Evolutionary conservation across 176 grass and related monocot species (phyloP).

Genomic region (Rhynchospora tenuis): DNA sequence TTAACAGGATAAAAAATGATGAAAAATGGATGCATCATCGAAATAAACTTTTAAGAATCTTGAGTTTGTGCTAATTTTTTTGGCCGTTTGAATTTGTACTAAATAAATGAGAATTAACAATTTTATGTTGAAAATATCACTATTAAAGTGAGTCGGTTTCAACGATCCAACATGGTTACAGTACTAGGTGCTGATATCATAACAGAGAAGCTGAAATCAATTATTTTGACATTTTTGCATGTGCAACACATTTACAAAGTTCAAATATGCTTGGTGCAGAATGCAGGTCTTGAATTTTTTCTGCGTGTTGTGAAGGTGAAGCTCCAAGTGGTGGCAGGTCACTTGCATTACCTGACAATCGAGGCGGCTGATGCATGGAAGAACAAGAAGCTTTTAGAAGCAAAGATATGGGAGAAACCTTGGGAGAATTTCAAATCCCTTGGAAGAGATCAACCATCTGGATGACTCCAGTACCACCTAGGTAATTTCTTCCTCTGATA

Average conservation of each 20-base stretch:
- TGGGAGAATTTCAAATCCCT: slow-evolving; percentile 64
- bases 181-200: neutral
- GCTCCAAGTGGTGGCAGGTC: slow-evolving; percentile 55
- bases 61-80: too few relatives aligned
- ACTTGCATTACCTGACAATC: slow-evolving; percentile 45
- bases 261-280: slow-evolving; percentile 23
- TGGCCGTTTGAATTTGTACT: too few relatives aligned
- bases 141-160: too few relatives aligned
- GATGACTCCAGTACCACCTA: slow-evolving; percentile 18
- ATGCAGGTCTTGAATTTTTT: slow-evolving; percentile 41
- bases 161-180: neutral
- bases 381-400: slow-evolving; percentile 58
- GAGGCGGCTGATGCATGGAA: slow-evolving; percentile 38
- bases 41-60: too few relatives aligned
- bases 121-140: too few relatives aligned
- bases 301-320: slow-evolving; percentile 46
- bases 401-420: slow-evolving; percentile 62
- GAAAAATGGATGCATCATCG: too few relatives aligned
- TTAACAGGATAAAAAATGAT: too few relatives aligned
- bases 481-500: neutral
- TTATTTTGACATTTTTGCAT: neutral
- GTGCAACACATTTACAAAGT: too few relatives aligned
- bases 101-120: too few relatives aligned
- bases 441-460: slow-evolving; percentile 49
- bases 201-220: neutral